Evolutionary conservation across 306 rosid species (phyloP), one percentile per base, ranked within the genome.

Genomic region (Vachellia collinsii): DNA sequence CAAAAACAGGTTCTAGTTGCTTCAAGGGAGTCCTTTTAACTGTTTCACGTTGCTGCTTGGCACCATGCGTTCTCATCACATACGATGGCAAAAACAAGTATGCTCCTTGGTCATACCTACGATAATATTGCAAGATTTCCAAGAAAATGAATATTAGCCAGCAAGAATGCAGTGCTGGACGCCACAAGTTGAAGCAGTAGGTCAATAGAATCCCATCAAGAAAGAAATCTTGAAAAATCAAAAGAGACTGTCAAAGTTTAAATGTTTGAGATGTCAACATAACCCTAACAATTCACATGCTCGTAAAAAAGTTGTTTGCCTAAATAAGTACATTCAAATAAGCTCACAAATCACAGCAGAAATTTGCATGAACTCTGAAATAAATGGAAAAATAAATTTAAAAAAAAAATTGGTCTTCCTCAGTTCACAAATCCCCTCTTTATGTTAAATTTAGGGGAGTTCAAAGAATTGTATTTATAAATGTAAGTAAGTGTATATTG

Each of bases 11-110:
- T 71, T 88, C 89, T 68, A 95, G 80, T 64, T 95, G 94, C 43
- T 34, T 58, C 87, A 43, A 83, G 20, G 96, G 82, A 72, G 97
- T 77, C 83, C 96, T 87, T 86, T 88, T 95, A 82, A 95, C 83
- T 59, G 91, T 89, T 79, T 91, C 87, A n/a, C 98, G 93, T 77
- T 91, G 99, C 84, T 93, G 99, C 80, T 82, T 95, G 4, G 99
- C 97, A 76, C 98, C 99, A 87, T 93, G 99, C 51, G 85, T 90
- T 83, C 99, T 88, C 99, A 95, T 95, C 19, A 90, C 88, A 80
- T 95, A 85, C 4, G 99, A 95, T 78, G 99, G 98, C 84, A 95
- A 84, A 90, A 88, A 90, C 62, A 95, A 85, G 91, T 93, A 82
- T 80, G 96, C 99, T 77, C 99, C 99, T 89, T 71, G 91, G 81